Percentiles rank a stretch among this genome's conserved stretches.
Conservation (phyloP, 2,329 filamentous ascomycete genomes). For the Ophiocordyceps camponoti-leonardi region DNA sequence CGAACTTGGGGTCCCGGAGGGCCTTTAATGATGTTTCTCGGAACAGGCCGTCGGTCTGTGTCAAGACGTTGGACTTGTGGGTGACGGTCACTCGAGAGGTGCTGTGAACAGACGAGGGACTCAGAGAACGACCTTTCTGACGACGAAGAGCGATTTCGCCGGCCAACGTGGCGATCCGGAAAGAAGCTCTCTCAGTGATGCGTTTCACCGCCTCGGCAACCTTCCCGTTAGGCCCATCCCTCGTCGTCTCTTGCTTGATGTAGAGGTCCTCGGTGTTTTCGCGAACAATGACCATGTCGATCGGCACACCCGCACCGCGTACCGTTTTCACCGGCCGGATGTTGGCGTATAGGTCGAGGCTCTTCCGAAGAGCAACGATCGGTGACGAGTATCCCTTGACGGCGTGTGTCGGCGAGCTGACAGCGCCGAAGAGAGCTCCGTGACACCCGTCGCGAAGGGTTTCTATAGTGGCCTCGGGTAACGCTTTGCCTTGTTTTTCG, state of each 20-base stretch:
- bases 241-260: conserved; percentile 89
- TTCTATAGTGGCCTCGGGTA: conserved; percentile 82
- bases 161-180: conserved; percentile 80
- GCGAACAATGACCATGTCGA: conserved; percentile 95
- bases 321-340: conserved; percentile 88
- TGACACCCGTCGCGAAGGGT: conserved; percentile 83
- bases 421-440: conserved; percentile 89
- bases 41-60: conserved; percentile 93
- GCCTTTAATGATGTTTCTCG: conserved; percentile 60
- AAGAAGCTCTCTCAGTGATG: conserved; percentile 72
- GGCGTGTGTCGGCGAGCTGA: conserved; percentile 75
- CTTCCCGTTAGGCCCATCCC: conserved; percentile 56
- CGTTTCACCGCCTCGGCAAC: conserved; percentile 97
- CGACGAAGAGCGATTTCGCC: conserved; percentile 84
- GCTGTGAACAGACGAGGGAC: conserved; percentile 41
- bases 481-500: conserved; percentile 69
- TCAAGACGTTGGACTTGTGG: conserved; percentile 95
- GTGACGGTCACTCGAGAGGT: conserved; percentile 80
- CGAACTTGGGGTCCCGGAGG: conserved; percentile 49
- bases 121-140: conserved; percentile 56
- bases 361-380: conserved; percentile 92
- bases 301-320: conserved; percentile 44
- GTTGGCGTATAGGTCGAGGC: conserved; percentile 89
- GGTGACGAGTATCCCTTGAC: conserved; percentile 93
- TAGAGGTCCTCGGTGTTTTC: conserved; percentile 99